Percentiles rank a stretch among this genome's conserved stretches.
Evolutionary conservation across 331 rosid genomes (phyloP).

Genomic region (Prunus yedoensis): DNA sequence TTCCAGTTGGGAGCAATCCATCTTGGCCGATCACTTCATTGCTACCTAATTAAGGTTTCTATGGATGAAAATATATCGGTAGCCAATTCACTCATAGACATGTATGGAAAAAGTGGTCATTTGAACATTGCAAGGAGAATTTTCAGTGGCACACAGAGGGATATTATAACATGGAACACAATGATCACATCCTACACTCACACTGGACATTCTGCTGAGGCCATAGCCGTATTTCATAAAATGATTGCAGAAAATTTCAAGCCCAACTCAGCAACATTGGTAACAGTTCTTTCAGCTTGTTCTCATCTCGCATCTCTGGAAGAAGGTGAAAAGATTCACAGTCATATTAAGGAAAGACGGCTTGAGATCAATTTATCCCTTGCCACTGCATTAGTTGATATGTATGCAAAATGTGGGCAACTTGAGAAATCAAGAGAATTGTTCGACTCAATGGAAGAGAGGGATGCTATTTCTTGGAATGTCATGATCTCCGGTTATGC

Average conservation of each 20-base stretch:
- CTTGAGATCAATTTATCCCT: conserved; percentile 50
- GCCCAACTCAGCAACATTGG: conserved; percentile 56
- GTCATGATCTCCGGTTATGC: conserved; percentile 77
- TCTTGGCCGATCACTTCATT: conserved; percentile 64
- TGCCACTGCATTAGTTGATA: conserved; percentile 73
- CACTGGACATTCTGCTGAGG: conserved; percentile 41
- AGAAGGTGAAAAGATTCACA: conserved; percentile 54
- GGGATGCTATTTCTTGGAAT: conserved; percentile 72
- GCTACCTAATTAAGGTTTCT: conserved; percentile 47
- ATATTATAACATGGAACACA: conserved; percentile 65
- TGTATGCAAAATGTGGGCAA: conserved; percentile 80
- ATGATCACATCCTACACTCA: conserved; percentile 60
- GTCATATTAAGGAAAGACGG: conserved; percentile 41
- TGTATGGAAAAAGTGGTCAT: conserved; percentile 72
- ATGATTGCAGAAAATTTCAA: conserved; percentile 47
- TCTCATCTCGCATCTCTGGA: conserved; percentile 63
- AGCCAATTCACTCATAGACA: conserved; percentile 59
- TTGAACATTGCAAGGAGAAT: conserved; percentile 44
- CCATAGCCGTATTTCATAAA: conserved; percentile 44
- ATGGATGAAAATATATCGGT: conserved; percentile 39
- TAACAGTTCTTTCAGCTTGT: conserved; percentile 62
- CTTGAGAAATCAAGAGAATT: conserved; percentile 54
- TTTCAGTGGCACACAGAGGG: conserved; percentile 38
- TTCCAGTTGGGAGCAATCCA: conserved; percentile 38
- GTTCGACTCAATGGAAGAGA: conserved; percentile 56